A percentile compares a stretch with the other conserved stretches of the same genome.
phyloP scores from a whole-genome alignment of 2,329 filamentous ascomycete species.

The Diaporthe australafricana region DNA sequence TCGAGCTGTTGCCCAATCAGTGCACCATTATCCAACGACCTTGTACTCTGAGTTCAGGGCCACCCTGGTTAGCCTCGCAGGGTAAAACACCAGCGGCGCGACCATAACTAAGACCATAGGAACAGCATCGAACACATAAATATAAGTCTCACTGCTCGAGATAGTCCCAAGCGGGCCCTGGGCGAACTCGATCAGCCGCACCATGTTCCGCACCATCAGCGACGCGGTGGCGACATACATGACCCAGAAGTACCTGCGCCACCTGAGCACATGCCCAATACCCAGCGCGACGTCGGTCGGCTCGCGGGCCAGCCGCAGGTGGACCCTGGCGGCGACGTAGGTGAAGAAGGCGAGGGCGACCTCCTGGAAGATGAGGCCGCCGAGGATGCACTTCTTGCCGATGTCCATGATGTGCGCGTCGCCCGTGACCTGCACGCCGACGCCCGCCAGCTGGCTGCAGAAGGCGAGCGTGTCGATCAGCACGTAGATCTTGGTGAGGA shows the following conservation, averaged over 20 bases:
- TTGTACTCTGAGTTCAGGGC: slow-evolving; percentile 13
- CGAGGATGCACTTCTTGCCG: slow-evolving; percentile 32
- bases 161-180: slow-evolving; percentile 36
- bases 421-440: slow-evolving; percentile 35
- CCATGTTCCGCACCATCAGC: slow-evolving; percentile 39
- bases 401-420: slow-evolving; percentile 20
- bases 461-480: slow-evolving; percentile 57
- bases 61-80: slow-evolving; percentile 19
- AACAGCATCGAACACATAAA: slow-evolving; percentile 38
- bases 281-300: not conserved
- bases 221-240: slow-evolving; percentile 37
- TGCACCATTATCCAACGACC: not conserved
- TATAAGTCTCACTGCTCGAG: slow-evolving; percentile 29
- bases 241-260: slow-evolving; percentile 38
- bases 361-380: slow-evolving; percentile 34
- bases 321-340: not conserved
- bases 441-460: slow-evolving; percentile 53
- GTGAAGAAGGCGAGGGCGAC: slow-evolving; percentile 34
- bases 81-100: slow-evolving; percentile 38
- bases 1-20: not conserved
- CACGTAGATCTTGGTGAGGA: slow-evolving; percentile 60
- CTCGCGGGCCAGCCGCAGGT: slow-evolving; percentile 6
- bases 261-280: slow-evolving; percentile 31
- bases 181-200: slow-evolving; percentile 40
- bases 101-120: slow-evolving; percentile 36